Base-by-base conservation (phyloP, 306 rosid species). In the Macrotyloma uniflorum region DNA sequence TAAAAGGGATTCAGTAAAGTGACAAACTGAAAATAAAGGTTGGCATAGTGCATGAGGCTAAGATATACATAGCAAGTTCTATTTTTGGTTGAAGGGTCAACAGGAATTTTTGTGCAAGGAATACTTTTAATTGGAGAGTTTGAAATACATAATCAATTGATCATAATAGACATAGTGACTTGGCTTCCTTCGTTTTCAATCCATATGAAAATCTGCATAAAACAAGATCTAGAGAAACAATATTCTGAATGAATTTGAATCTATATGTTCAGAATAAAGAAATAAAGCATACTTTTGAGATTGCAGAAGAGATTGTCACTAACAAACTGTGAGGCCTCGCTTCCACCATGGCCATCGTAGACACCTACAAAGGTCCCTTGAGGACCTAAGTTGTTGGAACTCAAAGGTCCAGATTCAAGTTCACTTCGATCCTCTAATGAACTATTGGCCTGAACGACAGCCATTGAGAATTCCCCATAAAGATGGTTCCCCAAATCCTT, bases 321-420 rank as follows among this genome's bases (percentile, higher is more conserved):
- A 67, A 94, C 97, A 67, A 85, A 94, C 63, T 84, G 88, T 26
- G 98, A 92, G 67, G 97, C 98, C 67, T 92, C 97, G 0, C 80
- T 35, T 47, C 98, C 98, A 47, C 97, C 98, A 72, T 94, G 98
- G n/a, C 98, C 97, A 54, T 94, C 98, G 62, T 94, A 92, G 8
- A 94, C 91, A 14, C 98, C 98, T n/a, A 92, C 66, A 18, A 89
- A 90, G 68, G 97, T 92, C 38, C 97, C 98, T 36, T 68, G 88
- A 72, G 94, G 92, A 80, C 89, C 92, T 5, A 79, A 73, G 22
- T 68, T 83, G 28, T 76, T 83, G 24, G 78, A 83, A 78, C 88
- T 86, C 89, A 94, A 78, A 5, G 87, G 89, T 69, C 98, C 98
- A 74, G 97, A 89, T 76, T 89, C 95, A 24, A 94, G 85, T 50